These are phyloP conservation scores for Neurospora discreta DNA, from an alignment of 495 filamentous ascomycete species.

Conservation along the genomic window DNA sequence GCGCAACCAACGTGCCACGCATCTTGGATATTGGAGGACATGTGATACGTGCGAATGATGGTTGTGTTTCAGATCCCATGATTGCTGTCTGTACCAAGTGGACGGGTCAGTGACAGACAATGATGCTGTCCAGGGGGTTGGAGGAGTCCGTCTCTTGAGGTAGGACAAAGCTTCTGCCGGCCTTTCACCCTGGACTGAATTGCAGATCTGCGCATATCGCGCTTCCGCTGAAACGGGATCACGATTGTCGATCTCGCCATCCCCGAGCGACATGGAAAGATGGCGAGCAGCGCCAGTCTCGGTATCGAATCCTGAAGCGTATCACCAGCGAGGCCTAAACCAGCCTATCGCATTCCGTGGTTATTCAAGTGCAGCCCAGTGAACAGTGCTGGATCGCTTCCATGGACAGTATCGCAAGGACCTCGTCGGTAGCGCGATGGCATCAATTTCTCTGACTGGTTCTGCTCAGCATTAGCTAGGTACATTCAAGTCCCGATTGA, in stretches of 20 bases:
- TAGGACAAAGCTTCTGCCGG: not conserved
- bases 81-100: not conserved
- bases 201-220: not conserved
- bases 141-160: not conserved
- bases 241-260: not conserved
- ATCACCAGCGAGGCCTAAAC: not conserved
- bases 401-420: not conserved
- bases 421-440: not conserved
- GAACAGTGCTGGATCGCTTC: not conserved
- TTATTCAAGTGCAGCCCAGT: not conserved
- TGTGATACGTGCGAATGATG: not conserved
- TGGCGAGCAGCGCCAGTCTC: not conserved
- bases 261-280: not conserved
- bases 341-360: not conserved
- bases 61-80: not conserved
- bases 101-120: not conserved
- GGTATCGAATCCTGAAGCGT: not conserved
- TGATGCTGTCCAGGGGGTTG: not conserved
- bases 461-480: not conserved
- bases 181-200: not conserved
- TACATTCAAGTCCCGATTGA: not conserved
- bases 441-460: not conserved
- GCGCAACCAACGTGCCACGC: not conserved
- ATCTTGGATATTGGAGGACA: not conserved
- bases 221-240: not conserved